Evolutionary conservation across 106 monocot species (phyloP), one percentile per base, ranked within the genome.

Genomic region (Chionographis japonica): DNA sequence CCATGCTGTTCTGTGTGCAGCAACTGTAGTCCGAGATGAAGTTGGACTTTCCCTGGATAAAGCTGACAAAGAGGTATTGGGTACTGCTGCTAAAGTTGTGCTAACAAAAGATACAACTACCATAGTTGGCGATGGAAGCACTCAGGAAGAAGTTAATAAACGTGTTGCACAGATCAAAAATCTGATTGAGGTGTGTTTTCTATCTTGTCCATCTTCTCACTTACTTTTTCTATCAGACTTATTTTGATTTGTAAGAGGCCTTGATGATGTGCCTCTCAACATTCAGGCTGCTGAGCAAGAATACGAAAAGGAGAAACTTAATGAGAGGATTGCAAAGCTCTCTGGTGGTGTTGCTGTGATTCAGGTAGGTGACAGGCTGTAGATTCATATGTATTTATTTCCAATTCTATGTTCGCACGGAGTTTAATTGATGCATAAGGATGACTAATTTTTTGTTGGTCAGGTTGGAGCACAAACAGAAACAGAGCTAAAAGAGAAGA

Each of bases 341-440:
- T 83, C 82, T 66, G 82, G 77, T 70, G 82, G 73, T 58, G 82
- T 77, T 16, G 82, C 78, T 67, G 82, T 83, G 37, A 83, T 83
- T 56, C 82, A 77, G 82, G 81, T 81, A 5, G 40, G 12, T 20
- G 8, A 14, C 8, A 2, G 66, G 35, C 13, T 0, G 3, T 4
- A 9, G 12, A 7, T 18, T 53, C 11, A 15, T 58, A n/a, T 10
- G 9, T 6, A 46, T 46, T 5, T 46, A 0, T 46, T 46, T 10
- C 46, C 27, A 27, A 27, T 27, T 27, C 27, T 27, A 27, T 27
- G 27, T 27, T 27, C 27, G 27, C 27, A 27, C 27, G 27, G 27
- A 27, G 46, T 46, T n/a, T n/a, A n/a, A n/a, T n/a, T n/a, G n/a
- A 8, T 46, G 8, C 4, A 46, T 46, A 8, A 8, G 43, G 43